phyloP scores from a whole-genome alignment of 2,329 filamentous ascomycete species.

The Diaporthe ampelina region DNA sequence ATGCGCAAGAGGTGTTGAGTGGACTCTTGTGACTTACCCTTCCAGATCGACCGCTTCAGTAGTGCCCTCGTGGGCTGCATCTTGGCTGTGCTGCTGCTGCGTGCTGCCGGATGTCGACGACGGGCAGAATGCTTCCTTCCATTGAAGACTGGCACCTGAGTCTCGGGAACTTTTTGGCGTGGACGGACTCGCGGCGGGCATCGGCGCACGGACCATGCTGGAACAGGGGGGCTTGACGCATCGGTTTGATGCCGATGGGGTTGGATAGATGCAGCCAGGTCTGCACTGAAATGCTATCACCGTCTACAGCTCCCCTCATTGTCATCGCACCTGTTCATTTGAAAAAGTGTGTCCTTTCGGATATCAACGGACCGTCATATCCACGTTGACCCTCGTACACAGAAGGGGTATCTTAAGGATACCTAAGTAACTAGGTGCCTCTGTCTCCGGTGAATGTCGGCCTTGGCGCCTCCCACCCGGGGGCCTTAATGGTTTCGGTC shows the following conservation, averaged over 20 bases:
- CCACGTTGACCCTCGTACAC: too few species aligned
- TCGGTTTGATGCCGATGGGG: background rate
- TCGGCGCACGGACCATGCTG: background rate
- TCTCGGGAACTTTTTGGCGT: conserved; percentile 13
- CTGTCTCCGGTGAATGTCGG: too few species aligned
- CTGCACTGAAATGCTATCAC: background rate
- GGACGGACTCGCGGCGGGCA: background rate
- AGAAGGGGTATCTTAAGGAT: too few species aligned
- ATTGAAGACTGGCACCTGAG: background rate
- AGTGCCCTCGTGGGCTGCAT: conserved; percentile 55
- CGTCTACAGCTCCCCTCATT: background rate
- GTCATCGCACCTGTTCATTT: too few species aligned
- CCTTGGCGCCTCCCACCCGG: too few species aligned
- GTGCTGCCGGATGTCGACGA: background rate
- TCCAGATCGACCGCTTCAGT: conserved; percentile 46
- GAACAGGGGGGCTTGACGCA: background rate
- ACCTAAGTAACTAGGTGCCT: too few species aligned
- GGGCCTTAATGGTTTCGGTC: too few species aligned
- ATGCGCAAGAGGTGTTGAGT: background rate
- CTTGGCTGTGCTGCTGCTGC: conserved; percentile 41
- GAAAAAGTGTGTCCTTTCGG: too few species aligned
- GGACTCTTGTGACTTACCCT: conserved; percentile 35
- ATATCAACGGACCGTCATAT: too few species aligned
- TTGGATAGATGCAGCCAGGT: background rate
- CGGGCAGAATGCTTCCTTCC: too few species aligned